Percentiles rank a stretch among this genome's conserved stretches.
phyloP scores from a whole-genome alignment of 352 stramenopile species.

The Saprolegnia parasitica region DNA sequence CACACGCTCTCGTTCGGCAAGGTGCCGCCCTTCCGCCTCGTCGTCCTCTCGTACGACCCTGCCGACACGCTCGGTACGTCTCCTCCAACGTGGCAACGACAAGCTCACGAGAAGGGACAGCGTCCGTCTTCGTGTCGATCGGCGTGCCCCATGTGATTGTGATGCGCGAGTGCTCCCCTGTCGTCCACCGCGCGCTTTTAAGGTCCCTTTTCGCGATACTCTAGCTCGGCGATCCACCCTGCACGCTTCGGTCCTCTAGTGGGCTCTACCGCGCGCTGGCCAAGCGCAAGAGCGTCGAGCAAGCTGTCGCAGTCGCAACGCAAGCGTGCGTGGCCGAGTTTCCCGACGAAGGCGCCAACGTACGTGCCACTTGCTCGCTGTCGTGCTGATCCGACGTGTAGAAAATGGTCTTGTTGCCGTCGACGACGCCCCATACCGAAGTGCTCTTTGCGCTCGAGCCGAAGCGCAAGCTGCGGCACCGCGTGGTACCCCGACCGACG shows the following conservation, averaged over 20 bases:
- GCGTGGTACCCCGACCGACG: background rate
- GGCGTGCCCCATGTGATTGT: slow-evolving; percentile 22
- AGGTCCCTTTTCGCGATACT: background rate
- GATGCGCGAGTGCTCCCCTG: background rate
- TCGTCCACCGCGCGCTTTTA: background rate
- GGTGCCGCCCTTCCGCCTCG: background rate
- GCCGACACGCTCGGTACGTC: background rate
- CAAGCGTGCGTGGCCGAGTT: background rate
- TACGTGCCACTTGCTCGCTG: background rate
- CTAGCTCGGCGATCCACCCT: background rate
- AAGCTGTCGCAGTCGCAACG: background rate
- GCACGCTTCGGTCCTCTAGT: too few species aligned
- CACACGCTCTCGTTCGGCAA: background rate
- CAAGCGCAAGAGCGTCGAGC: slow-evolving; percentile 8
- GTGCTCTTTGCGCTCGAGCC: slow-evolving; percentile 3
- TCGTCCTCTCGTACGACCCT: slow-evolving; percentile 23
- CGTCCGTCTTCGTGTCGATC: slow-evolving; percentile 1
- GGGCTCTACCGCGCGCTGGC: slow-evolving; percentile 14
- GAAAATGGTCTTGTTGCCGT: background rate
- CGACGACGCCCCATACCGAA: background rate
- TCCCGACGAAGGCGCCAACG: slow-evolving; percentile 2
- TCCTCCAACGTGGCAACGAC: background rate
- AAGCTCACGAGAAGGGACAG: too few species aligned
- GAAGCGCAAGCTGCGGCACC: background rate
- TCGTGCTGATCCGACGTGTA: background rate